A percentile compares a stretch with the other conserved stretches of the same genome.
Evolutionary conservation across 306 rosid species (phyloP).

Genomic region (Cicer yamashitae): DNA sequence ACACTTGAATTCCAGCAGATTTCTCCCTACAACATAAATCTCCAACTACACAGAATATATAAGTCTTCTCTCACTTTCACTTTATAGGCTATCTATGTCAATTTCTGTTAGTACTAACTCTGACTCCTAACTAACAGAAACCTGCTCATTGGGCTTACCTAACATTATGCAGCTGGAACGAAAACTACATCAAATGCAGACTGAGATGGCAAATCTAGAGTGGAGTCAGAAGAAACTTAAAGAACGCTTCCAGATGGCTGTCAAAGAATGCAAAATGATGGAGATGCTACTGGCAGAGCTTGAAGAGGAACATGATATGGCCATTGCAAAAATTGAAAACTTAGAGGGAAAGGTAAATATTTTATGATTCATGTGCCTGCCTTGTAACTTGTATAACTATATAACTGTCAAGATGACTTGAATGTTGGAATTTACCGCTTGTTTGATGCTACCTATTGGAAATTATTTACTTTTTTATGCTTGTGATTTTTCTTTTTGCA

Average conservation of each 20-base stretch:
- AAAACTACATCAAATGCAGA: conserved; percentile 55
- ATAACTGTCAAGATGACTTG: conserved; percentile 1
- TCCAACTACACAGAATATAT: neutral
- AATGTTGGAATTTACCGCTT: conserved; percentile 30
- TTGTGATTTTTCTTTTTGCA: too few species aligned
- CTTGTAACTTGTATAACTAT: conserved; percentile 1
- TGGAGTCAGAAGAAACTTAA: conserved; percentile 66
- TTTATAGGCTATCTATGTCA: neutral
- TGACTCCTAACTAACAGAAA: conserved; percentile 23
- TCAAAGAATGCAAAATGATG: conserved; percentile 72
- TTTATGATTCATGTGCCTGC: conserved; percentile 16
- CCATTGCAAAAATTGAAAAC: conserved; percentile 62
- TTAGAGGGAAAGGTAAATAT: conserved; percentile 67
- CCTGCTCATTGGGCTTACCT: conserved; percentile 24
- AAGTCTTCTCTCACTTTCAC: neutral
- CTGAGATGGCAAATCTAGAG: conserved; percentile 57
- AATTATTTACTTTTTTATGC: too few species aligned
- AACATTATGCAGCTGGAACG: conserved; percentile 62
- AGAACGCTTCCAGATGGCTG: conserved; percentile 56
- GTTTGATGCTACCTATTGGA: neutral
- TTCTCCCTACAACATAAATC: neutral
- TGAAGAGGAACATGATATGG: conserved; percentile 78
- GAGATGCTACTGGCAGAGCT: conserved; percentile 67
- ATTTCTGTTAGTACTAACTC: conserved; percentile 7
- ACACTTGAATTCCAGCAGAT: neutral